These are phyloP conservation scores for Candida alai DNA, from an alignment of 805 yeast species.

Conservation along the genomic window DNA sequence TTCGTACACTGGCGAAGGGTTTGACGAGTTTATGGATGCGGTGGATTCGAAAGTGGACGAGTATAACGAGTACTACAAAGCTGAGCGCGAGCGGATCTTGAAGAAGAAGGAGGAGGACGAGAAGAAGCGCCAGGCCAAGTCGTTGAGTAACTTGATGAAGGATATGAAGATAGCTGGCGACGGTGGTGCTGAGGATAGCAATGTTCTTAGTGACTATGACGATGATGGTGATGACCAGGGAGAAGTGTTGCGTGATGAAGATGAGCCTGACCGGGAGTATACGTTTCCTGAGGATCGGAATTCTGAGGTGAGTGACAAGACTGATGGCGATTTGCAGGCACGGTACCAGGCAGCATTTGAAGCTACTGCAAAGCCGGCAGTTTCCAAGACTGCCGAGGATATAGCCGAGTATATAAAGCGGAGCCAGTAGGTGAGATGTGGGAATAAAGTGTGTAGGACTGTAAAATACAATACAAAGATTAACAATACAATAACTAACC, in stretches of 20 bases:
- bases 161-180: slow-evolving; percentile 50
- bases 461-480: background rate
- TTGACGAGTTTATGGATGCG: slow-evolving; percentile 82
- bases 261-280: slow-evolving; percentile 55
- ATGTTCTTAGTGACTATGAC: slow-evolving; percentile 50
- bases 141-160: slow-evolving; percentile 70
- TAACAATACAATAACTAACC: background rate
- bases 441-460: slow-evolving; percentile 1
- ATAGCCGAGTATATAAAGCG: slow-evolving; percentile 63
- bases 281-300: slow-evolving; percentile 66
- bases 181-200: too few species aligned
- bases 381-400: slow-evolving; percentile 66
- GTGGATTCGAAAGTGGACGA: slow-evolving; percentile 87
- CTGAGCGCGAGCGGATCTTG: slow-evolving; percentile 79
- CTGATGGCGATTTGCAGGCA: slow-evolving; percentile 52
- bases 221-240: slow-evolving; percentile 52
- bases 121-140: slow-evolving; percentile 64
- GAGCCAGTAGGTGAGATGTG: slow-evolving; percentile 2
- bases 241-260: slow-evolving; percentile 45
- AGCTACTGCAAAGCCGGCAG: slow-evolving; percentile 54
- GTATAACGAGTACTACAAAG: slow-evolving; percentile 75
- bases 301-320: slow-evolving; percentile 52
- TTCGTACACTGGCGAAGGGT: slow-evolving; percentile 89
- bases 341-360: slow-evolving; percentile 75
- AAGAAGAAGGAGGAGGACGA: slow-evolving; percentile 76